These are phyloP conservation scores for Ehretia macrophylla DNA, from an alignment of 257 asterid genomes.

Conservation along the genomic window DNA sequence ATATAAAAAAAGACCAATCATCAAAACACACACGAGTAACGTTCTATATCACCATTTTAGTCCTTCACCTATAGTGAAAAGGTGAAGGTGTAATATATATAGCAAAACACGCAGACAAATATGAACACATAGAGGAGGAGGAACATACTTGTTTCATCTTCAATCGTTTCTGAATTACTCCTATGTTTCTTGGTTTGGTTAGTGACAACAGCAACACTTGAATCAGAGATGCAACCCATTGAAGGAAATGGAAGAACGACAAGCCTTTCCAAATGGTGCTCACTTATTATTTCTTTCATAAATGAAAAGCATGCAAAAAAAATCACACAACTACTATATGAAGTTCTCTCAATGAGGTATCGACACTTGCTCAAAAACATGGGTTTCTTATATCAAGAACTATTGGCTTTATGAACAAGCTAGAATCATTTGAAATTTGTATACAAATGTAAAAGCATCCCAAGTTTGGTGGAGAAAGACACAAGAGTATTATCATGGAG, in stretches of 20 bases:
- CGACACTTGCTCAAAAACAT: conserved; percentile 1
- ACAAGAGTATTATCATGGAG: conserved; percentile 6
- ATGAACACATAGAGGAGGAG: background rate
- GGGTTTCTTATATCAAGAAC: conserved; percentile 4
- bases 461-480: conserved; percentile 5
- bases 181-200: conserved; percentile 2
- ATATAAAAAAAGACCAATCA: background rate
- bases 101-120: background rate
- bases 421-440: conserved; percentile 27
- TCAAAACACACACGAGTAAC: background rate
- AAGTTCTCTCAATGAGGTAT: background rate
- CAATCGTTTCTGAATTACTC: conserved; percentile 1
- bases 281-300: conserved; percentile 8
- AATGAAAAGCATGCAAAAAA: background rate
- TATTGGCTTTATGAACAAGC: conserved; percentile 21
- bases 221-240: conserved; percentile 29
- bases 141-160: conserved; percentile 10
- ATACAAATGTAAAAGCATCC: conserved; percentile 12
- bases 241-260: conserved; percentile 30
- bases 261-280: conserved; percentile 24
- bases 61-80: background rate
- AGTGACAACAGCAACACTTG: conserved; percentile 26
- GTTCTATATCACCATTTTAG: no score
- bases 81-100: background rate
- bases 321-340: background rate